Evolutionary conservation across 1,139 yeast species (phyloP).

Genomic region (Meyerozyma elateridarum): DNA sequence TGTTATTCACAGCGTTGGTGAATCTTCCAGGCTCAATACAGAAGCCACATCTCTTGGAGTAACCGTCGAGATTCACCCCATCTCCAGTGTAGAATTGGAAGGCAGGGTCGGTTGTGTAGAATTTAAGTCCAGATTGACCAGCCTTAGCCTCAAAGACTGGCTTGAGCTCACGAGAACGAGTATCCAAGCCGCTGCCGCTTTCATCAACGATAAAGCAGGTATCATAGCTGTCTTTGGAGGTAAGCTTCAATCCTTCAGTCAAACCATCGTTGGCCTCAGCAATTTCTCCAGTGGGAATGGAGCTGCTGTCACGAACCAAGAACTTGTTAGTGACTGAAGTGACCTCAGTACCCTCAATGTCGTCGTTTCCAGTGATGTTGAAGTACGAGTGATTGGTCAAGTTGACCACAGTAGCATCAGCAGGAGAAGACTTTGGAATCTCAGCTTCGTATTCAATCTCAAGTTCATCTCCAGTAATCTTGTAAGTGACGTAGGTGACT

Average conservation of each 20-base stretch:
- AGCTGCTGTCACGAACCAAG: slow-evolving; percentile 30
- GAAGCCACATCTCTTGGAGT: slow-evolving; percentile 49
- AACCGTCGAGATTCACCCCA: slow-evolving; percentile 36
- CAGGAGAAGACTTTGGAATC: slow-evolving; percentile 31
- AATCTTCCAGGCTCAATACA: slow-evolving; percentile 63
- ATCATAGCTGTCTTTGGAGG: slow-evolving; percentile 37
- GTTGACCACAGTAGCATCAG: slow-evolving; percentile 47
- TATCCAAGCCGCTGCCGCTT: slow-evolving; percentile 30
- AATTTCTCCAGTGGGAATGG: slow-evolving; percentile 50
- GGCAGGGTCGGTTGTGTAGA: slow-evolving; percentile 60
- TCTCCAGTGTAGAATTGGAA: slow-evolving; percentile 69
- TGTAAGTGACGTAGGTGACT: slow-evolving; percentile 39
- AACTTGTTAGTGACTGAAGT: slow-evolving; percentile 23
- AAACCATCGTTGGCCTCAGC: slow-evolving; percentile 19
- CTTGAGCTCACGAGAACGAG: slow-evolving; percentile 34
- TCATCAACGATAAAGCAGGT: slow-evolving; percentile 47
- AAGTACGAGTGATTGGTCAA: slow-evolving; percentile 66
- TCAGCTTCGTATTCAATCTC: slow-evolving; percentile 47
- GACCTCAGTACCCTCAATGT: slow-evolving; percentile 33
- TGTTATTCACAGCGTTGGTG: slow-evolving; percentile 49
- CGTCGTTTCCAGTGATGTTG: slow-evolving; percentile 27
- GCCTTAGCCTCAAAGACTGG: slow-evolving; percentile 44
- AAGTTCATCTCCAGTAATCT: slow-evolving; percentile 24
- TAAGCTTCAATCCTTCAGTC: slow-evolving; percentile 22
- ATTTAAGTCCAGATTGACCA: slow-evolving; percentile 42